Conservation (phyloP, 2,329 filamentous ascomycete species). For the Cercospora sp. region DNA sequence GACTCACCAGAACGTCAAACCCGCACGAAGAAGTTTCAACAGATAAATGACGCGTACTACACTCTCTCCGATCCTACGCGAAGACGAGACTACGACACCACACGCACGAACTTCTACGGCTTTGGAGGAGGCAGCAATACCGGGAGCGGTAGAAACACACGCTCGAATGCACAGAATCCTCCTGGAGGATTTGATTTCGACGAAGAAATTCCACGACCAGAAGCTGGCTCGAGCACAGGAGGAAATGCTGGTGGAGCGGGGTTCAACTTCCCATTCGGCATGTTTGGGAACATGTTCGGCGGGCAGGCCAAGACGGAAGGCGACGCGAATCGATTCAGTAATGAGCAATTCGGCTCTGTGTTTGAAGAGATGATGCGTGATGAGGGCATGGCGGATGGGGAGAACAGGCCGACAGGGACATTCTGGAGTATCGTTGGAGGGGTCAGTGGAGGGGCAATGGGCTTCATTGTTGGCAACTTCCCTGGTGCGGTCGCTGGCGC, state of each 20-base stretch:
- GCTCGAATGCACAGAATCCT: slow-evolving; percentile 40
- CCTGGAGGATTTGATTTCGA: slow-evolving; percentile 40
- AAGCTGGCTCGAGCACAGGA: slow-evolving; percentile 40
- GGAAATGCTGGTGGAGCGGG: slow-evolving; percentile 33
- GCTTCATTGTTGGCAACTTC: slow-evolving; percentile 93
- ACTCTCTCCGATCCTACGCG: slow-evolving; percentile 78
- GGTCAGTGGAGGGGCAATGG: slow-evolving; percentile 81
- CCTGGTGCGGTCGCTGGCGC: slow-evolving; percentile 85
- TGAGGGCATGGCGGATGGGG: slow-evolving; percentile 68
- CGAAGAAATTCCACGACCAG: slow-evolving; percentile 50
- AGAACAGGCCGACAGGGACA: slow-evolving; percentile 62
- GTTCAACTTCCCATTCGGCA: slow-evolving; percentile 71
- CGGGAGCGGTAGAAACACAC: slow-evolving; percentile 23
- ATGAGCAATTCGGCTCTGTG: slow-evolving; percentile 79
- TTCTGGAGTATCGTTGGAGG: slow-evolving; percentile 90
- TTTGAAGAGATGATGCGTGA: slow-evolving; percentile 58
- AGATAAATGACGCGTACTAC: slow-evolving; percentile 91
- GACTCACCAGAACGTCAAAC: slow-evolving; percentile 78
- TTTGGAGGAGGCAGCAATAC: slow-evolving; percentile 32
- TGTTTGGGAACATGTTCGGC: slow-evolving; percentile 58
- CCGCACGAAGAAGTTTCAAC: slow-evolving; percentile 85
- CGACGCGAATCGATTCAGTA: slow-evolving; percentile 53
- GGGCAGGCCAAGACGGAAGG: slow-evolving; percentile 49
- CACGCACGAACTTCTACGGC: slow-evolving; percentile 60
- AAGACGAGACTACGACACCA: slow-evolving; percentile 79